These are phyloP conservation scores for Aspergillus flavus DNA, from an alignment of 2,329 filamentous ascomycete genomes.

Conservation along the genomic window DNA sequence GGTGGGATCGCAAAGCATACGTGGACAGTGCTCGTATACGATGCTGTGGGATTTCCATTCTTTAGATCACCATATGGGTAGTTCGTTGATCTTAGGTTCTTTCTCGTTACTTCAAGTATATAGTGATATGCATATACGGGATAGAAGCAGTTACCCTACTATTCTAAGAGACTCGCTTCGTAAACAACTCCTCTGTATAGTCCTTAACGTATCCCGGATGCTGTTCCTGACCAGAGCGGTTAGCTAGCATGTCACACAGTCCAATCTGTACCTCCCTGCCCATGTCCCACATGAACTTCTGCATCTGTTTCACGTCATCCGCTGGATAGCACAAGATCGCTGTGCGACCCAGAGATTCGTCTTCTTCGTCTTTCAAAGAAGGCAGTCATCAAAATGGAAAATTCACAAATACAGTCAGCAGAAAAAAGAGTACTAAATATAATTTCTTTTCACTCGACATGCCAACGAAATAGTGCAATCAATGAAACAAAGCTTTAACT, in stretches of 20 bases:
- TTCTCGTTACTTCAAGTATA: background rate
- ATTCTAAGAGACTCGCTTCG: background rate
- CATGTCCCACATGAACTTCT: background rate
- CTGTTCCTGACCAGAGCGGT: background rate
- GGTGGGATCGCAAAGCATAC: slow-evolving; percentile 48
- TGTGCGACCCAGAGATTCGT: background rate
- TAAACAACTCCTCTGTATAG: background rate
- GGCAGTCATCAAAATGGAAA: background rate
- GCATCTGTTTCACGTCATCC: background rate
- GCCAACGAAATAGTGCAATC: background rate
- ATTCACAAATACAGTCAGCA: background rate
- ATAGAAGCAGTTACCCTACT: background rate
- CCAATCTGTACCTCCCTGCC: background rate
- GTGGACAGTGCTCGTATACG: slow-evolving; percentile 48
- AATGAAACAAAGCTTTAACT: too few species aligned
- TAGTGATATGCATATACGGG: background rate
- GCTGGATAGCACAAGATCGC: background rate
- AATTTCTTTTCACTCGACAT: too few species aligned
- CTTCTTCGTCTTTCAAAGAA: background rate
- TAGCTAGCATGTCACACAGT: background rate
- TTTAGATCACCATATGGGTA: slow-evolving; percentile 26
- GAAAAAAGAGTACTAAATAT: too few species aligned
- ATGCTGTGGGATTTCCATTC: slow-evolving; percentile 52
- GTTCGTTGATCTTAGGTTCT: background rate
- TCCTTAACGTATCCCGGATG: background rate